These are phyloP conservation scores for Tuctoria greenei DNA, from an alignment of 176 grass and related monocot species.

Conservation along the genomic window DNA sequence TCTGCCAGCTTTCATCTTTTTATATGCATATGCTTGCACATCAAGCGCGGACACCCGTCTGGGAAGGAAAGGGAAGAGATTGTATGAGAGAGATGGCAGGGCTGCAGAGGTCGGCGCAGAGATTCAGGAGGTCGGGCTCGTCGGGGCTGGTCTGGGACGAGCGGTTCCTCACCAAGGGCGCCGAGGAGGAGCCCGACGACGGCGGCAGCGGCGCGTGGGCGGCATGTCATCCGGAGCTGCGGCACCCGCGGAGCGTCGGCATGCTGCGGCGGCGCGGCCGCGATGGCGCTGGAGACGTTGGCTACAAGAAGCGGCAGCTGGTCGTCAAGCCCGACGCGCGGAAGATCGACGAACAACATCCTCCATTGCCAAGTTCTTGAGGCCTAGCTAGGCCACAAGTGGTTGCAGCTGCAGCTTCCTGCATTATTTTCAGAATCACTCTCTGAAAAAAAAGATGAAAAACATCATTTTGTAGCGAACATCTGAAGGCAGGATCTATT, in stretches of 20 bases:
- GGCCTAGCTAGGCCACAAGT: constrained; percentile 28
- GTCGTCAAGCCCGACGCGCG: not conserved
- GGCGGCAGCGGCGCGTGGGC: too few species aligned
- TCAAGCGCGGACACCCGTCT: not conserved
- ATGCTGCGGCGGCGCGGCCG: constrained; percentile 20
- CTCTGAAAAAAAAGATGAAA: not conserved
- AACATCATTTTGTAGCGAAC: not conserved
- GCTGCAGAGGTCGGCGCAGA: constrained; percentile 66
- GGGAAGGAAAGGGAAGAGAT: too few species aligned
- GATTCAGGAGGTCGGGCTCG: constrained; percentile 64
- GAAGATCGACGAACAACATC: constrained; percentile 39
- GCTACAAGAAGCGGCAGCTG: not conserved
- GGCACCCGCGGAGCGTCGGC: constrained; percentile 51
- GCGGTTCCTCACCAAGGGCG: constrained; percentile 40
- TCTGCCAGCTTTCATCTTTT: too few species aligned
- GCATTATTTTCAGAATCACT: not conserved
- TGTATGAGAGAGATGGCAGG: constrained; percentile 38
- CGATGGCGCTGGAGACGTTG: not conserved
- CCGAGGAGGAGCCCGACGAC: not conserved
- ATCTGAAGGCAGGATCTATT: not conserved
- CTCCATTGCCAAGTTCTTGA: constrained; percentile 87
- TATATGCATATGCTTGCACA: not conserved
- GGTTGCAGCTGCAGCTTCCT: not conserved
- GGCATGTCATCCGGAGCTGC: constrained; percentile 34
- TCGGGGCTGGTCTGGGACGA: constrained; percentile 69